These are phyloP conservation scores for Neofusicoccum parvum DNA, from an alignment of 2,329 filamentous ascomycete species.

Conservation along the genomic window DNA sequence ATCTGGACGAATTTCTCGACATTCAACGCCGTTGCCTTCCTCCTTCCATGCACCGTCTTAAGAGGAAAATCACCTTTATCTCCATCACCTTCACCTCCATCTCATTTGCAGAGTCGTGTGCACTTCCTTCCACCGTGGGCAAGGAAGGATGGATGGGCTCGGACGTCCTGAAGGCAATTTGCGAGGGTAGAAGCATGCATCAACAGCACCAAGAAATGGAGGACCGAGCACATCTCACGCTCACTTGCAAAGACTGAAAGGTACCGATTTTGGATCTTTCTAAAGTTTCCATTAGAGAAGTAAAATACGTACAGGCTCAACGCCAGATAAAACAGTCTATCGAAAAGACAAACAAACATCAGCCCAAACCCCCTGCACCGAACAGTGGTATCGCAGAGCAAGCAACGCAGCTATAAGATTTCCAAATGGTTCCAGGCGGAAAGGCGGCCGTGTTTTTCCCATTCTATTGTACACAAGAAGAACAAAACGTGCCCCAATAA, in stretches of 20 bases:
- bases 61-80: too few relatives aligned
- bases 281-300: neutral
- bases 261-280: neutral
- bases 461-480: slow-evolving; percentile 8
- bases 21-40: too few relatives aligned
- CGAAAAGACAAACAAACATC: neutral
- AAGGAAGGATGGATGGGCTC: too few relatives aligned
- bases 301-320: neutral
- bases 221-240: too few relatives aligned
- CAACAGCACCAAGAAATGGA: too few relatives aligned
- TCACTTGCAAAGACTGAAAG: too few relatives aligned
- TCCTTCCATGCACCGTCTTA: too few relatives aligned
- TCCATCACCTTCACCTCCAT: neutral
- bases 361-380: neutral
- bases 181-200: too few relatives aligned
- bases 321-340: neutral
- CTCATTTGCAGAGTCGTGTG: neutral
- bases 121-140: neutral
- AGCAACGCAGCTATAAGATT: slow-evolving; percentile 1
- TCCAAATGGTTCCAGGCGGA: neutral
- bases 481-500: neutral
- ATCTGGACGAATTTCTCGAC: too few relatives aligned
- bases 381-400: slow-evolving; percentile 13
- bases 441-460: neutral
- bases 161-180: too few relatives aligned